Percentiles rank a stretch among this genome's conserved stretches.
Evolutionary conservation across 192 early-diverging fungal species (phyloP).

Genomic region (Linnemannia zychae): DNA sequence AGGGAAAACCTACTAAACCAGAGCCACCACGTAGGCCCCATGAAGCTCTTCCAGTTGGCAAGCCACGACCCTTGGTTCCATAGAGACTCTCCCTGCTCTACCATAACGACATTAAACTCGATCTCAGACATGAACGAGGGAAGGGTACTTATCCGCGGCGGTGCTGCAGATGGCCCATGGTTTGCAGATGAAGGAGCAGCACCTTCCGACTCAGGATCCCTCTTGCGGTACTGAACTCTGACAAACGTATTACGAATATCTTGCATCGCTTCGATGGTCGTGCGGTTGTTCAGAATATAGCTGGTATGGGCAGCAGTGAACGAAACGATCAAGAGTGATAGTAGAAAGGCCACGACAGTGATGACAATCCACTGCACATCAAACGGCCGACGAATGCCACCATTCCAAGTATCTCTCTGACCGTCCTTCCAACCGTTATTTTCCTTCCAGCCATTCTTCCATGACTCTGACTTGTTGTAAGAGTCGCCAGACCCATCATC

Average conservation of each 20-base stretch:
- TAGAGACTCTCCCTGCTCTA: slow-evolving; percentile 55
- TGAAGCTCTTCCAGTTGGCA: slow-evolving; percentile 61
- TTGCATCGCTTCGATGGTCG: slow-evolving; percentile 65
- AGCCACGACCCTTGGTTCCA: slow-evolving; percentile 59
- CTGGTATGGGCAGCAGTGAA: slow-evolving; percentile 66
- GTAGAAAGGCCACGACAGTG: slow-evolving; percentile 55
- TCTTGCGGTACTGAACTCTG: slow-evolving; percentile 48
- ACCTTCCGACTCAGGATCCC: neutral
- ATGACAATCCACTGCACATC: slow-evolving; percentile 61
- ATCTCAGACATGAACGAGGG: slow-evolving; percentile 39
- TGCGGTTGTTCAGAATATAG: slow-evolving; percentile 64
- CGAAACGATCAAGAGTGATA: slow-evolving; percentile 62
- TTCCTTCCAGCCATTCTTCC: neutral
- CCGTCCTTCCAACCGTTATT: neutral
- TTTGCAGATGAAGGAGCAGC: neutral
- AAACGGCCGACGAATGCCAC: slow-evolving; percentile 11
- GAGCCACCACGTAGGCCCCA: slow-evolving; percentile 61
- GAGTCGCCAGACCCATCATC: neutral
- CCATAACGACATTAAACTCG: slow-evolving; percentile 50
- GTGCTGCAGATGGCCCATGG: neutral
- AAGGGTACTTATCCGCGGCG: neutral
- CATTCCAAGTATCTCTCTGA: neutral
- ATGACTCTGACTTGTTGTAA: neutral
- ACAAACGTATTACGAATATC: slow-evolving; percentile 31
- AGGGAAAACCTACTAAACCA: slow-evolving; percentile 61